Percentiles rank a stretch among this genome's conserved stretches.
These are phyloP conservation scores for Sophora flavescens DNA, from an alignment of 306 rosid genomes.

Conservation along the genomic window DNA sequence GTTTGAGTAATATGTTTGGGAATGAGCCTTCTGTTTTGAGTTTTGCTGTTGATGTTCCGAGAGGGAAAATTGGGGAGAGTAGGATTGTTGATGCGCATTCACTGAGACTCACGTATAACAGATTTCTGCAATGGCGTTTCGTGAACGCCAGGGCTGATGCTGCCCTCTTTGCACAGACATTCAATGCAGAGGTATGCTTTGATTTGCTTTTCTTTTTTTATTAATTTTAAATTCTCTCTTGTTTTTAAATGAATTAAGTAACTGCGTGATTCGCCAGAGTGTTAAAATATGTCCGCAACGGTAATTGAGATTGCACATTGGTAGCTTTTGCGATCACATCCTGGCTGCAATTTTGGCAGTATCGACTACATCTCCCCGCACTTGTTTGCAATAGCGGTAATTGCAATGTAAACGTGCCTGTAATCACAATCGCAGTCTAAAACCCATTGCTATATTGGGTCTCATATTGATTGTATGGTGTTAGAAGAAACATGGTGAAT, in stretches of 20 bases:
- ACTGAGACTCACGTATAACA: slow-evolving; percentile 79
- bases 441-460: background rate
- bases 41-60: slow-evolving; percentile 69
- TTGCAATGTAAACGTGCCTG: background rate
- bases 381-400: too few species aligned
- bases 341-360: too few species aligned
- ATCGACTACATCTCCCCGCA: too few species aligned
- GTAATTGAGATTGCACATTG: too few species aligned
- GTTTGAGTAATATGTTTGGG: slow-evolving; percentile 51
- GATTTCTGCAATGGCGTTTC: slow-evolving; percentile 90
- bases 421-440: too few species aligned
- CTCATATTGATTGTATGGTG: background rate
- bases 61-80: slow-evolving; percentile 77
- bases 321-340: too few species aligned
- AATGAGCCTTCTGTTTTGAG: slow-evolving; percentile 72
- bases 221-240: background rate
- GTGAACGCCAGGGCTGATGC: slow-evolving; percentile 78
- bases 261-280: background rate
- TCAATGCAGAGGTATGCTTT: slow-evolving; percentile 83
- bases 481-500: slow-evolving; percentile 9
- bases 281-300: too few species aligned
- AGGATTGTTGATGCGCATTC: slow-evolving; percentile 70
- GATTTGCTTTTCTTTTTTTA: background rate
- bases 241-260: background rate
- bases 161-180: slow-evolving; percentile 66